Evolutionary conservation across 179 eudicot species (phyloP), one percentile per base, ranked within the genome.

Genomic region (Vitellaria paradoxa): DNA sequence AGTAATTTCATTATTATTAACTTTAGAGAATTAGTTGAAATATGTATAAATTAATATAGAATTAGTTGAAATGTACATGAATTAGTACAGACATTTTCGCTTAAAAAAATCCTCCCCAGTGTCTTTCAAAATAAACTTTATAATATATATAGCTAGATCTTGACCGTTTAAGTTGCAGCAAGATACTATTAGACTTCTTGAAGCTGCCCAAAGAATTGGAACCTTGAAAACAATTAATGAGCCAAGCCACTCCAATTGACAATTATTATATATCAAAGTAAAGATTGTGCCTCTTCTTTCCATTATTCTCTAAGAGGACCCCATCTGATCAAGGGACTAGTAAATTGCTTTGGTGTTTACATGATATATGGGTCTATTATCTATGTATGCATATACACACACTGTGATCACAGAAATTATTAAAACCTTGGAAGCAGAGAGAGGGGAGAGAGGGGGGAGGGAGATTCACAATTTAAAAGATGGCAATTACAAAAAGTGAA

Each of bases 271-370:
- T 2, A 67, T 42, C 52, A 67, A 17, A 2, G 23, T 42, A 45
- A 67, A 67, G 71, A 42, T 67, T 47, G 71, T 67, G 47, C 37
- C 21, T 9, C 52, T 45, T 45, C 53, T n/a, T 65, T 65, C 37
- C 40, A 26, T 30, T 67, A 10, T 47, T 30, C 37, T 30, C 26
- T 1, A 18, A 46, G 53, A 45, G 30, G 17, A 21, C 55, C 56
- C 49, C 37, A 30, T 30, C 0, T 37, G 15, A 9, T 4, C 50
- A 66, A 15, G 47, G 70, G 70, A 18, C 70, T 49, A 66, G 53
- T 30, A 1, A 1, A 30, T 30, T 30, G 37, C 37, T 15, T 66
- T 66, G 50, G 20, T 40, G 49, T 37, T 14, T 40, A 11, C 42
- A 7, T 65, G 7, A 7, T 30, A 30, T 2, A 30, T 2, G 37